A percentile compares a stretch with the other conserved stretches of the same genome.
These are phyloP conservation scores for Alternaria novae-zelandiae DNA, from an alignment of 2,329 filamentous ascomycete species.

Conservation along the genomic window DNA sequence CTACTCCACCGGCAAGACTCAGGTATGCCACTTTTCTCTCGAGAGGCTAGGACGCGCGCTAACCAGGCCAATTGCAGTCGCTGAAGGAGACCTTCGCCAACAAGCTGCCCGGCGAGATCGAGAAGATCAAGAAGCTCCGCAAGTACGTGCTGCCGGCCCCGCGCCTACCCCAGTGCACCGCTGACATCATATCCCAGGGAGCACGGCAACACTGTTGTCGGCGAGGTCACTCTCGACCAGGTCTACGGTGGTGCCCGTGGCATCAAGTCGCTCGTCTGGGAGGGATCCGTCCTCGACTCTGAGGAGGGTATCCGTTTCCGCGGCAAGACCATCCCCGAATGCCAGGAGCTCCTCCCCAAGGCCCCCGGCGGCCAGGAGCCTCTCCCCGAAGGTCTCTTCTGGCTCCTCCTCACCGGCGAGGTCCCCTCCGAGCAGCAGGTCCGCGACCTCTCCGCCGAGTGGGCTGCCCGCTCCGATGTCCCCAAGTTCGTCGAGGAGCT, in stretches of 20 bases:
- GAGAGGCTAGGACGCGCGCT: conserved; percentile 29
- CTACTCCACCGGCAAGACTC: conserved; percentile 89
- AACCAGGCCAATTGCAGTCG: conserved; percentile 65
- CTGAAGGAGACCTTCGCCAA: conserved; percentile 99
- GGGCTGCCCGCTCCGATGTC: conserved; percentile 95
- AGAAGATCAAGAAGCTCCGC: conserved; percentile 98
- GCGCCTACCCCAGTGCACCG: conserved; percentile 16
- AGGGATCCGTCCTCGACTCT: conserved; percentile 90
- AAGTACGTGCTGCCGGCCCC: conserved; percentile 66
- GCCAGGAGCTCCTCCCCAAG: conserved; percentile 96
- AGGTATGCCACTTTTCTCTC: conserved; percentile 62
- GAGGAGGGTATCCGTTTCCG: conserved; percentile 99
- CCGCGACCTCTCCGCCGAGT: conserved; percentile 96
- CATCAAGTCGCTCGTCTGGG: conserved; percentile 98
- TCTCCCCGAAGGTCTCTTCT: conserved; percentile 99
- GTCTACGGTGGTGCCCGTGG: conserved; percentile 99
- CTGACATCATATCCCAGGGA: conserved; percentile 66
- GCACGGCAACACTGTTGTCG: conserved; percentile 91
- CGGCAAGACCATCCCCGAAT: conserved; percentile 98
- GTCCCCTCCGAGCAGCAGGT: conserved; percentile 98
- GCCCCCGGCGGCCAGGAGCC: conserved; percentile 96
- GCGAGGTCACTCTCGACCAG: conserved; percentile 98
- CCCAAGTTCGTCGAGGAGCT: conserved; percentile 99
- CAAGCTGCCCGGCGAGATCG: conserved; percentile 92
- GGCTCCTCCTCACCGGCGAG: conserved; percentile 98